These are phyloP conservation scores for Halteria grandinella DNA, from an alignment of 73 alveolate genomes.

Conservation along the genomic window DNA sequence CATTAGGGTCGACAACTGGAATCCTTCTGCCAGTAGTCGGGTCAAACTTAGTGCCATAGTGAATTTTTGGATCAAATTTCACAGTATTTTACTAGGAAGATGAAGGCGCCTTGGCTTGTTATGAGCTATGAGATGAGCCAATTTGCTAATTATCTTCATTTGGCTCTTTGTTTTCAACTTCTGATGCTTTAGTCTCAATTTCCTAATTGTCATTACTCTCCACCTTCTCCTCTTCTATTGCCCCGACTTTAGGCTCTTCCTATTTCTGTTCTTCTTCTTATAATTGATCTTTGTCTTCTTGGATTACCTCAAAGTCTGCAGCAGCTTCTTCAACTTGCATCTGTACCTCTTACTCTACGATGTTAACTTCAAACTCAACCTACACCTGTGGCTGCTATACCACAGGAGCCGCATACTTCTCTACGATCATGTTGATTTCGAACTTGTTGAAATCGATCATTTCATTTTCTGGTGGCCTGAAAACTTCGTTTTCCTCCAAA, in stretches of 20 bases:
- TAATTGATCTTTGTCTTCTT: constrained; percentile 25
- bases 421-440: too few species aligned
- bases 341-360: too few species aligned
- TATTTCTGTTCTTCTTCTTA: background rate
- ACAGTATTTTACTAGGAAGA: background rate
- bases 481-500: constrained; percentile 14
- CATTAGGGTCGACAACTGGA: constrained; percentile 48
- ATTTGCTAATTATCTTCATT: background rate
- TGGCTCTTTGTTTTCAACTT: background rate
- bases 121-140: background rate
- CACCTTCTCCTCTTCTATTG: too few species aligned
- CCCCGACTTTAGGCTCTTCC: background rate
- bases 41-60: constrained; percentile 44
- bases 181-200: background rate
- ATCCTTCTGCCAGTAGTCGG: constrained; percentile 48
- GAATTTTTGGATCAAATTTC: constrained; percentile 32
- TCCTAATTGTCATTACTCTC: background rate
- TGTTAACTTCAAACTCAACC: too few species aligned
- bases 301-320: too few species aligned
- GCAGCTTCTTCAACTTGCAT: too few species aligned
- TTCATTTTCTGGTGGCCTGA: background rate
- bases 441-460: constrained; percentile 1
- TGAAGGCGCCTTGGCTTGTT: background rate
- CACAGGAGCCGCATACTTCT: too few species aligned
- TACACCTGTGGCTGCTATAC: too few species aligned